Conservation (phyloP, 1,139 yeast species). For the Sugiyamaella castrensis region DNA sequence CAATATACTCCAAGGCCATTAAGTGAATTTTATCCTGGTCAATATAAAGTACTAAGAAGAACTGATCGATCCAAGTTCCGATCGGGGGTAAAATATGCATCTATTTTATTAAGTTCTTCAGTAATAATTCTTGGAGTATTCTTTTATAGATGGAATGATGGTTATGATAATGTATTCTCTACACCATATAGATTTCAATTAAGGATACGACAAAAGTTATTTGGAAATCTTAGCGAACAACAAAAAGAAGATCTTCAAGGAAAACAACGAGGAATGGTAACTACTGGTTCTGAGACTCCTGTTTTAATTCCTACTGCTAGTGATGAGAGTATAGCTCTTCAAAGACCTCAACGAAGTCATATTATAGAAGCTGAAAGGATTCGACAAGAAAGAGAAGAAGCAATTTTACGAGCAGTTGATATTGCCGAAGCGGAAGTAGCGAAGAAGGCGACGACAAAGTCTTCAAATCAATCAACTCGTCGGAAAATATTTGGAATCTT, state of each 20-base stretch:
- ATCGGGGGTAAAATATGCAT: slow-evolving; percentile 38
- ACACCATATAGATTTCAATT: slow-evolving; percentile 64
- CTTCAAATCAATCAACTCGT: neutral
- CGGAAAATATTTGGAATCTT: slow-evolving; percentile 17
- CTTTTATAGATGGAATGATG: slow-evolving; percentile 82
- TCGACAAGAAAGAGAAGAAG: slow-evolving; percentile 68
- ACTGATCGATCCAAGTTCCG: slow-evolving; percentile 56
- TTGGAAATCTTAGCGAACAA: slow-evolving; percentile 52
- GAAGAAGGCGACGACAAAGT: neutral
- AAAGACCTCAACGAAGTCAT: slow-evolving; percentile 70
- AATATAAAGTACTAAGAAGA: slow-evolving; percentile 66
- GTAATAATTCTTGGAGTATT: slow-evolving; percentile 52
- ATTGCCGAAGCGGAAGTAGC: slow-evolving; percentile 39
- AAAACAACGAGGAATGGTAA: slow-evolving; percentile 38
- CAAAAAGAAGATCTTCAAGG: slow-evolving; percentile 61
- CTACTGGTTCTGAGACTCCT: slow-evolving; percentile 12
- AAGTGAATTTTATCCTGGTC: slow-evolving; percentile 74
- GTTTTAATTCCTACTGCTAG: slow-evolving; percentile 14
- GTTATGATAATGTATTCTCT: slow-evolving; percentile 70
- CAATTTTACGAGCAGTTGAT: slow-evolving; percentile 55
- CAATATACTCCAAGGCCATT: slow-evolving; percentile 79
- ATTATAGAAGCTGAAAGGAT: slow-evolving; percentile 71
- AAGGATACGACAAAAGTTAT: slow-evolving; percentile 49
- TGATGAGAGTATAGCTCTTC: slow-evolving; percentile 48
- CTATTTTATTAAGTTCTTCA: slow-evolving; percentile 25